A percentile compares a stretch with the other conserved stretches of the same genome.
Conservation (phyloP, 2,329 filamentous ascomycete species). For the Waltergamsia citrina region DNA sequence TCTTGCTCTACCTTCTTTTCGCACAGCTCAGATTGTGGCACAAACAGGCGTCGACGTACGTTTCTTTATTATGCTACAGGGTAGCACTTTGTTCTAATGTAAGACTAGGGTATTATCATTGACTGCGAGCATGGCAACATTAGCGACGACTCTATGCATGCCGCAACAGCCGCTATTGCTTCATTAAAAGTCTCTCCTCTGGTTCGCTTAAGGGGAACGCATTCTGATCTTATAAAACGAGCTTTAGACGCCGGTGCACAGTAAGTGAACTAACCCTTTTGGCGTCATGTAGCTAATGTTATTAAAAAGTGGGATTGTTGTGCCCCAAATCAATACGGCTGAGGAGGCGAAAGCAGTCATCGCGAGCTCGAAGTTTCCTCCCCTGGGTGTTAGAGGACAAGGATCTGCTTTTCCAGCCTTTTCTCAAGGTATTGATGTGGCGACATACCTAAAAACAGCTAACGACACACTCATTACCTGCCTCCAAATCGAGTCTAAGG, state of each 20-base stretch:
- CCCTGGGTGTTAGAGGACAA: slow-evolving; percentile 29
- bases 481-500: slow-evolving; percentile 33
- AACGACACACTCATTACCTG: slow-evolving; percentile 32
- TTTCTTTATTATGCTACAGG: no score
- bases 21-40: no score
- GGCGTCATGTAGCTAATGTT: background rate
- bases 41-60: no score
- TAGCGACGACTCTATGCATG: slow-evolving; percentile 31
- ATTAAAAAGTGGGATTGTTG: slow-evolving; percentile 23
- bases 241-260: slow-evolving; percentile 34
- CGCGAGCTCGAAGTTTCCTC: slow-evolving; percentile 31
- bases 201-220: slow-evolving; percentile 23
- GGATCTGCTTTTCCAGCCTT: slow-evolving; percentile 32
- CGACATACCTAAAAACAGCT: slow-evolving; percentile 30
- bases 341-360: slow-evolving; percentile 29
- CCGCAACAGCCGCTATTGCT: slow-evolving; percentile 31
- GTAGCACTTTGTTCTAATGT: no score
- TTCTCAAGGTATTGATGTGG: slow-evolving; percentile 23
- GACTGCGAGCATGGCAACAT: slow-evolving; percentile 35
- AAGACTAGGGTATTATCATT: slow-evolving; percentile 34
- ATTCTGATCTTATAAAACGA: slow-evolving; percentile 26
- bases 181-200: slow-evolving; percentile 29
- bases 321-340: slow-evolving; percentile 31
- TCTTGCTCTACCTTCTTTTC: no score
- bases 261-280: background rate